phyloP scores from a whole-genome alignment of 495 filamentous ascomycete species.

The Oleoguttula mirabilis region DNA sequence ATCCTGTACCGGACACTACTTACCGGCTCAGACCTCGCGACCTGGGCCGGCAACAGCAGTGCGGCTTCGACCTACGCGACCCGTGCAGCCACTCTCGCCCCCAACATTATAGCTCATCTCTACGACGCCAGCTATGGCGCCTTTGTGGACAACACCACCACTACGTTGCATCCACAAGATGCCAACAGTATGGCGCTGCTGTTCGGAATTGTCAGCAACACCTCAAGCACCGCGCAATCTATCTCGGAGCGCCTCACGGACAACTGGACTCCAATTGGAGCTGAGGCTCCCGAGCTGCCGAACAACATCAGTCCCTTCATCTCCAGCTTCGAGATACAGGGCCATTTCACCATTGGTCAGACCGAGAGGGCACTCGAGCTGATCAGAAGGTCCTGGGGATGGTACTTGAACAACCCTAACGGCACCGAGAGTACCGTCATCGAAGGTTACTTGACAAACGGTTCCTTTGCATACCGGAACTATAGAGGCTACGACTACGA shows the following conservation, averaged over 20 bases:
- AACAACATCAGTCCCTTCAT: constrained; percentile 30
- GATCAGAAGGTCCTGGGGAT: constrained; percentile 27
- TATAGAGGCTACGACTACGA: constrained; percentile 18
- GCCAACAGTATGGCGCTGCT: constrained; percentile 24
- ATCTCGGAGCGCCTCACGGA: constrained; percentile 24
- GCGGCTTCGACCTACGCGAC: constrained; percentile 29
- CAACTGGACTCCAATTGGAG: constrained; percentile 28
- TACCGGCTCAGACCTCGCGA: constrained; percentile 11
- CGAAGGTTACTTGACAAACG: constrained; percentile 27
- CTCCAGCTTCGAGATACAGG: constrained; percentile 27
- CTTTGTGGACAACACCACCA: constrained; percentile 30
- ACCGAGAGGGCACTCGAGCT: constrained; percentile 26
- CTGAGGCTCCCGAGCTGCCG: constrained; percentile 24
- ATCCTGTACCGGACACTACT: constrained; percentile 19
- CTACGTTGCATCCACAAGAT: constrained; percentile 20
- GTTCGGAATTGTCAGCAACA: constrained; percentile 19
- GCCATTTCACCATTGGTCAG: constrained; percentile 22
- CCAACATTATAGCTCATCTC: constrained; percentile 29
- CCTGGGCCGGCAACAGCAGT: constrained; percentile 10
- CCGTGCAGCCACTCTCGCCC: constrained; percentile 9
- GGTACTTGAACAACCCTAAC: constrained; percentile 30
- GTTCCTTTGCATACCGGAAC: constrained; percentile 25
- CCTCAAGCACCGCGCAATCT: constrained; percentile 3
- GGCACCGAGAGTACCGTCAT: constrained; percentile 26
- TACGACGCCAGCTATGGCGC: constrained; percentile 42